A percentile compares a stretch with the other conserved stretches of the same genome.
These are phyloP conservation scores for Camelina laxa DNA, from an alignment of 345 rosid genomes.

Conservation along the genomic window DNA sequence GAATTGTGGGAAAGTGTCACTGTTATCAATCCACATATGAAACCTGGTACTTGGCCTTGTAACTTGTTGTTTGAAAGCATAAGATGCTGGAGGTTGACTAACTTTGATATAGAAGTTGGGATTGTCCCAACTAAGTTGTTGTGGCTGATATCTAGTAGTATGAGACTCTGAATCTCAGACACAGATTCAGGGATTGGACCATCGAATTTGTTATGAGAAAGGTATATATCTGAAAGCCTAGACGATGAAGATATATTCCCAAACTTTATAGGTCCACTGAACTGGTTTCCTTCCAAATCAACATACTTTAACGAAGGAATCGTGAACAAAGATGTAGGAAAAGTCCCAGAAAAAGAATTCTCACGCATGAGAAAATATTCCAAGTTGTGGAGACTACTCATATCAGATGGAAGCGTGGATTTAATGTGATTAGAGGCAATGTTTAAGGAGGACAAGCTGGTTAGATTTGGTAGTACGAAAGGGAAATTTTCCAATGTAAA, in stretches of 20 bases:
- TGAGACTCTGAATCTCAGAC: constrained; percentile 5
- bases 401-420: constrained; percentile 5
- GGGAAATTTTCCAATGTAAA: neutral
- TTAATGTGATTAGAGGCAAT: neutral
- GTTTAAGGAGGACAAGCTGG: neutral
- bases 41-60: constrained; percentile 2
- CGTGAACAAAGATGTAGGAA: constrained; percentile 8
- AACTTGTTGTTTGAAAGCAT: neutral
- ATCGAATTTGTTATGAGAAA: constrained; percentile 2
- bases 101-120: constrained; percentile 15
- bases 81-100: neutral
- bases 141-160: neutral
- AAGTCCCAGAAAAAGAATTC: neutral
- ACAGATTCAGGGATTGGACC: constrained; percentile 22
- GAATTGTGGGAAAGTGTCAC: neutral
- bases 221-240: neutral
- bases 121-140: neutral
- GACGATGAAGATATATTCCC: constrained; percentile 2
- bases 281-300: neutral
- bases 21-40: neutral
- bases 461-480: neutral
- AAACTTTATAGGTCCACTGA: constrained; percentile 21
- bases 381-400: constrained; percentile 8
- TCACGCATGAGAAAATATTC: neutral
- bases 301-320: neutral